Conservation (phyloP, 805 yeast species). For the Trichomonascus vanleenenianus region DNA sequence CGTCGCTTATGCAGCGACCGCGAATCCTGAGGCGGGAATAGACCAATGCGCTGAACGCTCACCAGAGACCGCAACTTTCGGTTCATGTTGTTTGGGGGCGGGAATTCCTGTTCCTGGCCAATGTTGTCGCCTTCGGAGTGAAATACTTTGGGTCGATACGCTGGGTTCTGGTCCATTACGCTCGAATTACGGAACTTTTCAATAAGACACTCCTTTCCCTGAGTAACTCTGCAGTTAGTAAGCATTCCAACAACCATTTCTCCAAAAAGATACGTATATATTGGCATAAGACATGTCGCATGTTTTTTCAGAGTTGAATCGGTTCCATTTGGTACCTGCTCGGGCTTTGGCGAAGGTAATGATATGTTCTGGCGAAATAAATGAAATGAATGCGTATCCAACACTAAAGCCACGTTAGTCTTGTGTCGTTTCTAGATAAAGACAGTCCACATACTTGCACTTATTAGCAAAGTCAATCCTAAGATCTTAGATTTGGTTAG, state of each 20-base stretch:
- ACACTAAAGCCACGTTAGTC: conserved; percentile 24
- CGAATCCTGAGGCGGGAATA: conserved; percentile 15
- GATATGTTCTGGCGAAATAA: conserved; percentile 37
- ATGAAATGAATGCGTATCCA: conserved; percentile 49
- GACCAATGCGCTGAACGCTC: conserved; percentile 24
- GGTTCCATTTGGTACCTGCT: conserved; percentile 41
- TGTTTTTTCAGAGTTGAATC: conserved; percentile 41
- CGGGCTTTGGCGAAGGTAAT: conserved; percentile 39
- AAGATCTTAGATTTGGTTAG: conserved; percentile 26
- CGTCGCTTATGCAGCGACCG: neutral
- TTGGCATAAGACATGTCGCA: conserved; percentile 47
- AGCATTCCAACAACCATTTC: neutral
- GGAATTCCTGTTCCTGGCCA: conserved; percentile 39
- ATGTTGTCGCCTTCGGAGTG: conserved; percentile 35
- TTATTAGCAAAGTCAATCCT: conserved; percentile 45
- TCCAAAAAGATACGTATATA: conserved; percentile 23
- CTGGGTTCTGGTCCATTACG: conserved; percentile 41
- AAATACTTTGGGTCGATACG: conserved; percentile 42
- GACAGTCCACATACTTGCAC: conserved; percentile 32
- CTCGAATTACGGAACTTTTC: conserved; percentile 44
- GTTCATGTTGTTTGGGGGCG: conserved; percentile 30
- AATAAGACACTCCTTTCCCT: conserved; percentile 38
- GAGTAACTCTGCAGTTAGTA: conserved; percentile 21
- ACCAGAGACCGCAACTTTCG: conserved; percentile 30
- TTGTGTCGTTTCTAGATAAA: neutral